These are phyloP conservation scores for Calonectria honghensis DNA, from an alignment of 2,329 filamentous ascomycete species.

Conservation along the genomic window DNA sequence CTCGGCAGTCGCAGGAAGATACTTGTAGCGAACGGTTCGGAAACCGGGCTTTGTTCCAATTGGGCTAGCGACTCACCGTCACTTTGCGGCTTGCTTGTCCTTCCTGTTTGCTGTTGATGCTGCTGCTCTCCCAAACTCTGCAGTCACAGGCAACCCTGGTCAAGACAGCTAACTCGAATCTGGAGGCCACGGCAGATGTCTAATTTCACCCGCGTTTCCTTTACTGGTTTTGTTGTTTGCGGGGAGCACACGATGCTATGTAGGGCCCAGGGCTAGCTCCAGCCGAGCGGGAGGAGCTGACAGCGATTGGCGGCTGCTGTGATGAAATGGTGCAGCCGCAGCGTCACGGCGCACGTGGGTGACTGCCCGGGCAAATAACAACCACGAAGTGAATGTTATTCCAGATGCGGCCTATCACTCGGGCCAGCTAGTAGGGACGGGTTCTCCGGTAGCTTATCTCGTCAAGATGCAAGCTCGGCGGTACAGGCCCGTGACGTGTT, in stretches of 20 bases:
- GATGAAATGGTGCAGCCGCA: constrained; percentile 52
- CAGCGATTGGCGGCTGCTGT: constrained; percentile 53
- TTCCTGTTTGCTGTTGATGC: constrained; percentile 2
- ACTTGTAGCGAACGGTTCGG: constrained; percentile 27
- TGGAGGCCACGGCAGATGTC: constrained; percentile 21
- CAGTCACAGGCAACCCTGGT: constrained; percentile 9
- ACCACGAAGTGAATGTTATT: constrained; percentile 23
- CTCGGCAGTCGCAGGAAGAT: constrained; percentile 15
- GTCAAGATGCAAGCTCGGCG: background rate
- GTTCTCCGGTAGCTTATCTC: constrained; percentile 27
- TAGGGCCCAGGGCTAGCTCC: constrained; percentile 29
- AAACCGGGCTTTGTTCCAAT: constrained; percentile 35
- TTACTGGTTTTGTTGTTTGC: constrained; percentile 11
- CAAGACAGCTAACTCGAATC: constrained; percentile 17
- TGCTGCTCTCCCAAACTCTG: constrained; percentile 11
- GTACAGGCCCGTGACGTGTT: background rate
- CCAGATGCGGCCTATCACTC: constrained; percentile 40
- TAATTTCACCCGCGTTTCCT: constrained; percentile 28
- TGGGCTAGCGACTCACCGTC: constrained; percentile 39
- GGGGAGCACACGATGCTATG: constrained; percentile 17
- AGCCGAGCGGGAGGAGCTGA: constrained; percentile 51
- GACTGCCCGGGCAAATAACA: constrained; percentile 43
- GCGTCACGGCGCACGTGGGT: constrained; percentile 52
- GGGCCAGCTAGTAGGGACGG: constrained; percentile 25
- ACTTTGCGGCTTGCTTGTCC: constrained; percentile 19